Percentiles rank a stretch among this genome's conserved stretches.
Conservation (phyloP, 176 grass and related monocot species). For the Olyra latifolia region DNA sequence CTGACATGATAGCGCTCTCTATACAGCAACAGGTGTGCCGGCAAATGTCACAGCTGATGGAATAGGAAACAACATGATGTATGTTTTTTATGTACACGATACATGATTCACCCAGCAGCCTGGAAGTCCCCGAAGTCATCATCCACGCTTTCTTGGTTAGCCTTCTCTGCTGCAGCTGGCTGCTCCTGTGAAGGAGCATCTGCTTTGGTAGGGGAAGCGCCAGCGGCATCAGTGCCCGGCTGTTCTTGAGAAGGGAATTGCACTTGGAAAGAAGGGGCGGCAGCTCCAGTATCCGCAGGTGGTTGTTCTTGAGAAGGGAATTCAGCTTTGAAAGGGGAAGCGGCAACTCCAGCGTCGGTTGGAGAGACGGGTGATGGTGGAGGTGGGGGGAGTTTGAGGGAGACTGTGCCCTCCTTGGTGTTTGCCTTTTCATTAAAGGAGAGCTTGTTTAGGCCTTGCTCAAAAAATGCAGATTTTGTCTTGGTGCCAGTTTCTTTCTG, state of each 20-base stretch:
- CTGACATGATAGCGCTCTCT: constrained; percentile 33
- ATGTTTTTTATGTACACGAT: constrained; percentile 35
- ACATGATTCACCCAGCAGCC: constrained; percentile 71
- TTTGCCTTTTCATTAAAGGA: constrained; percentile 56
- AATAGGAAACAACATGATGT: constrained; percentile 38
- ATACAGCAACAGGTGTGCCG: constrained; percentile 40
- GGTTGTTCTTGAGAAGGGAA: constrained; percentile 47
- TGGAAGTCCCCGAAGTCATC: constrained; percentile 98
- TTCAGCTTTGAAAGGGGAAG: constrained; percentile 54
- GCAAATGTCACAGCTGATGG: constrained; percentile 30
- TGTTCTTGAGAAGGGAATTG: constrained; percentile 47
- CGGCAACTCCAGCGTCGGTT: constrained; percentile 30
- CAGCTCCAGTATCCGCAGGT: background rate
- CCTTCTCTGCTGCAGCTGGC: constrained; percentile 38
- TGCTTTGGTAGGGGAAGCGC: background rate
- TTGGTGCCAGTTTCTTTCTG: constrained; percentile 65
- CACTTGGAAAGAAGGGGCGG: constrained; percentile 39
- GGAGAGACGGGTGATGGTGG: constrained; percentile 64
- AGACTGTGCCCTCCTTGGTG: constrained; percentile 58
- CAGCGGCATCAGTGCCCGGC: background rate
- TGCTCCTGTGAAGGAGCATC: constrained; percentile 9
- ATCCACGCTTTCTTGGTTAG: constrained; percentile 41
- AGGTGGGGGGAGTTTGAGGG: constrained; percentile 77
- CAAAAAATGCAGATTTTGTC: constrained; percentile 65
- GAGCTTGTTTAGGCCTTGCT: constrained; percentile 82